These are phyloP conservation scores for Boehmeria nivea DNA, from an alignment of 306 rosid genomes.

Conservation along the genomic window DNA sequence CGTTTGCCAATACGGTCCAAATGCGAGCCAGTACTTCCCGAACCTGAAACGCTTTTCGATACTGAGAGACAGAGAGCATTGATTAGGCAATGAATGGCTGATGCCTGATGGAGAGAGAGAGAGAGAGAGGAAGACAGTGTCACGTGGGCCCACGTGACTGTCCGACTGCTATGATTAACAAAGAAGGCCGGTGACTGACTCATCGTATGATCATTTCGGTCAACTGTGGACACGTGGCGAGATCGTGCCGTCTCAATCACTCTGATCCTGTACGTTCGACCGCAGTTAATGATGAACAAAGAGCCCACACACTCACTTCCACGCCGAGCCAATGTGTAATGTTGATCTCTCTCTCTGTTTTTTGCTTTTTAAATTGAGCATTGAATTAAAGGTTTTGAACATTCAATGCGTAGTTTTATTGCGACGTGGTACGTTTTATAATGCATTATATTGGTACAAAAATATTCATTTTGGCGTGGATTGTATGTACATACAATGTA, in stretches of 20 bases:
- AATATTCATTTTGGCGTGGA: no score
- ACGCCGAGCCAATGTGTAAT: no score
- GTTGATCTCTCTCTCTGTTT: no score
- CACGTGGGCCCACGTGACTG: slow-evolving; percentile 11
- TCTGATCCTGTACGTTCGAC: neutral
- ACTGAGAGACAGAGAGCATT: neutral
- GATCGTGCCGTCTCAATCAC: neutral
- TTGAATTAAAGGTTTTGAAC: neutral
- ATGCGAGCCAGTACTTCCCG: neutral
- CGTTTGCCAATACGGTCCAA: neutral
- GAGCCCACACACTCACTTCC: neutral
- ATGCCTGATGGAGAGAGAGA: neutral
- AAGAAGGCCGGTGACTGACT: no score
- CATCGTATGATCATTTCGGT: neutral
- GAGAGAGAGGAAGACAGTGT: neutral
- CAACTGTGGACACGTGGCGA: slow-evolving; percentile 6
- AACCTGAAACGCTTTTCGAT: neutral
- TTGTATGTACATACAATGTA: no score
- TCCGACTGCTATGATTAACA: no score
- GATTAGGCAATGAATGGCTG: neutral
- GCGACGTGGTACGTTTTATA: neutral
- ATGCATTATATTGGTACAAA: neutral
- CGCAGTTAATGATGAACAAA: neutral
- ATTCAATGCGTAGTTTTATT: neutral
- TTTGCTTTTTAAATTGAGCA: no score